Conservation (phyloP, 208 protist genomes). For the Trypanosoma rangeli region DNA sequence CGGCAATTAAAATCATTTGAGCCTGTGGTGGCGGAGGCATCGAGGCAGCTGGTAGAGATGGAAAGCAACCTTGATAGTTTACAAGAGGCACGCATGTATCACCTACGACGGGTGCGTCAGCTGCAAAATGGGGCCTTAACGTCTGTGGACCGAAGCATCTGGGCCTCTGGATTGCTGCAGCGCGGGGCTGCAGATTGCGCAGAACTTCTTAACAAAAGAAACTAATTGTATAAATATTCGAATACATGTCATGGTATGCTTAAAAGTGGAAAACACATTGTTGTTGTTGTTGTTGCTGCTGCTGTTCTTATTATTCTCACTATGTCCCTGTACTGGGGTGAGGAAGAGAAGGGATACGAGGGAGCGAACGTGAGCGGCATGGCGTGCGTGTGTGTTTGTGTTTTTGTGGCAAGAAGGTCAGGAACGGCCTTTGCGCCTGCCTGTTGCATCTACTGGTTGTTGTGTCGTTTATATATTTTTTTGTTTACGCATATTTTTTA, state of each 20-base stretch:
- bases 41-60: slow-evolving; percentile 63
- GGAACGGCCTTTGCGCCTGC: too few relatives aligned
- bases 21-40: slow-evolving; percentile 46
- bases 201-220: not conserved
- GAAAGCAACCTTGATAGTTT: slow-evolving; percentile 73
- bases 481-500: not conserved
- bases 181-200: not conserved
- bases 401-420: too few relatives aligned
- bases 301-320: too few relatives aligned
- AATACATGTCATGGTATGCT: too few relatives aligned
- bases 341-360: not conserved
- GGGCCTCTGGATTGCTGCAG: slow-evolving; percentile 11
- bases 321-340: too few relatives aligned
- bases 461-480: not conserved
- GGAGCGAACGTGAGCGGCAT: too few relatives aligned
- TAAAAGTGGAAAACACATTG: not conserved
- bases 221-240: slow-evolving; percentile 6
- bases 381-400: too few relatives aligned
- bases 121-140: slow-evolving; percentile 41
- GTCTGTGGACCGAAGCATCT: slow-evolving; percentile 8
- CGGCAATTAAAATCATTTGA: slow-evolving; percentile 46
- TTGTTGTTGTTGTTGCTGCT: too few relatives aligned
- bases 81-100: slow-evolving; percentile 58
- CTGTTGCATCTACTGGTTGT: too few relatives aligned
- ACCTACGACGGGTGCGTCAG: slow-evolving; percentile 55